Conservation (phyloP, 805 yeast genomes). For the Candida berthetii region DNA sequence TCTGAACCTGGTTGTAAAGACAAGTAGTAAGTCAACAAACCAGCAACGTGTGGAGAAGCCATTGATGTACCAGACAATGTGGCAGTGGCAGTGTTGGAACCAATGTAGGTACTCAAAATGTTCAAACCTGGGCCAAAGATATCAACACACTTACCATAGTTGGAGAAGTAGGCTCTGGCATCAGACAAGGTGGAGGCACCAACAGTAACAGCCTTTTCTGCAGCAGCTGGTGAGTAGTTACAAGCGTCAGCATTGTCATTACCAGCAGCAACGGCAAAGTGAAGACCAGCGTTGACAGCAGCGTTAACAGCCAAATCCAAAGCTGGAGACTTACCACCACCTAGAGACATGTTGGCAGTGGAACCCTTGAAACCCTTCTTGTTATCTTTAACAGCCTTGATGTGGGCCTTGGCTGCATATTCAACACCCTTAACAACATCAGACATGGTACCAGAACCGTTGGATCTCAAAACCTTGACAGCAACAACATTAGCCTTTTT, state of each 20-base stretch:
- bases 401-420: constrained; percentile 71
- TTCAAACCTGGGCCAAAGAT: constrained; percentile 95
- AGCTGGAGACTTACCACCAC: constrained; percentile 88
- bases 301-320: constrained; percentile 86
- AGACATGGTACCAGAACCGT: constrained; percentile 80
- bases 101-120: constrained; percentile 78
- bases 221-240: constrained; percentile 85
- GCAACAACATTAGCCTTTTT: constrained; percentile 76
- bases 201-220: constrained; percentile 80
- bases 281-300: constrained; percentile 82
- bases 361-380: constrained; percentile 76
- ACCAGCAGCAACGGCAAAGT: constrained; percentile 96
- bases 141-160: constrained; percentile 94
- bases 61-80: constrained; percentile 92
- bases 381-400: constrained; percentile 41
- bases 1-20: constrained; percentile 75
- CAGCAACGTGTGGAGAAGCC: constrained; percentile 97
- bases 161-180: constrained; percentile 90
- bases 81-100: constrained; percentile 70
- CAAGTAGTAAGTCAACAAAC: constrained; percentile 83
- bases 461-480: constrained; percentile 75
- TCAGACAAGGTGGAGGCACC: constrained; percentile 92
- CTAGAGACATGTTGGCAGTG: constrained; percentile 88
- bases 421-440: constrained; percentile 84
- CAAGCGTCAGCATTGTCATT: constrained; percentile 93